These are phyloP conservation scores for Paramecium sonneborni DNA, from an alignment of 73 alveolate species.

Conservation along the genomic window DNA sequence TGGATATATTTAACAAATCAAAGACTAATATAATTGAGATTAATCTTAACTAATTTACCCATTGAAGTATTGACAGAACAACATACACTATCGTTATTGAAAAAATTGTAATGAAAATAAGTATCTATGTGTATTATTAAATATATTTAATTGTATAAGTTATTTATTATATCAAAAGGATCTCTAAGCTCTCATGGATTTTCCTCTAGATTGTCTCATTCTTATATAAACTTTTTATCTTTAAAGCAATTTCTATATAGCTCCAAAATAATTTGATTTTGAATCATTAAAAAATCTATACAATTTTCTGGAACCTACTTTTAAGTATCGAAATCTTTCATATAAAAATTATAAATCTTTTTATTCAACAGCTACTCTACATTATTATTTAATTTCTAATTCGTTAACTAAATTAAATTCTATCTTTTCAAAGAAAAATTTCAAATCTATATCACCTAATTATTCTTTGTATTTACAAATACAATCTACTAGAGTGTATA, in stretches of 20 bases:
- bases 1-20: conserved; percentile 4
- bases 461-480: not conserved
- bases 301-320: conserved; percentile 50
- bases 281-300: not conserved
- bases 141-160: not conserved
- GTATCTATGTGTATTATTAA: not conserved
- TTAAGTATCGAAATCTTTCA: not conserved
- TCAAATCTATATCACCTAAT: not conserved
- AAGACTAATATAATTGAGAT: conserved; percentile 21
- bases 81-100: conserved; percentile 11
- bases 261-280: not conserved
- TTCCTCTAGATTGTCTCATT: conserved; percentile 18
- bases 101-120: not conserved
- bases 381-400: not conserved
- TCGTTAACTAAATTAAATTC: conserved; percentile 31
- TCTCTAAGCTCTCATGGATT: not conserved
- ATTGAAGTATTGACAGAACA: conserved; percentile 2
- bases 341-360: not conserved
- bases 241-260: not conserved
- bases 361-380: not conserved
- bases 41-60: conserved; percentile 10
- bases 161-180: not conserved
- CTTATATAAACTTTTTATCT: conserved; percentile 29
- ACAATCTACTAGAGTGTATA: conserved; percentile 38
- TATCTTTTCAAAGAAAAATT: conserved; percentile 20